Evolutionary conservation across 169 alveolate species (phyloP).

Genomic region (Plasmodium falciparum): DNA sequence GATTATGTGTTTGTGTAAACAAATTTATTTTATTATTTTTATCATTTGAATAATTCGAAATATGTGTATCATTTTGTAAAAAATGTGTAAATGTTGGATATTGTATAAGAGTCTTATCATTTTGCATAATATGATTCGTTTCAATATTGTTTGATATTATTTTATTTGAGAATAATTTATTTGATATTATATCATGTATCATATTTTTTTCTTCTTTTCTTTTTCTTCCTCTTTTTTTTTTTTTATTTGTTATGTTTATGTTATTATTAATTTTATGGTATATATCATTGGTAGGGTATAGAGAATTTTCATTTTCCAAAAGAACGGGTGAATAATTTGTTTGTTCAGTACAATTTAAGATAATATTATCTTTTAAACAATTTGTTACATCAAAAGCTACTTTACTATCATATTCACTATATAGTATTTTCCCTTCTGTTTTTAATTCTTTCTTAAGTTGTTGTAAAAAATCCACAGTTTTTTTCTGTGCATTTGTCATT

Average conservation of each 20-base stretch:
- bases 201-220: constrained; percentile 5
- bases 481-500: constrained; percentile 37
- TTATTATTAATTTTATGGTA: not conserved
- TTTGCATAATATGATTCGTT: too few species aligned
- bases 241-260: constrained; percentile 21
- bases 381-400: constrained; percentile 43
- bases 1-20: too few species aligned
- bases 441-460: constrained; percentile 43
- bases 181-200: too few species aligned
- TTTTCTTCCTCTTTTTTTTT: constrained; percentile 15
- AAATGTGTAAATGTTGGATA: too few species aligned
- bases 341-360: constrained; percentile 19
- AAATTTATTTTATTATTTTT: too few species aligned
- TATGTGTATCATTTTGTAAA: too few species aligned
- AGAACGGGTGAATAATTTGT: not conserved
- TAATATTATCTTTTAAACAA: constrained; percentile 15
- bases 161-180: too few species aligned
- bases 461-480: constrained; percentile 53
- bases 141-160: too few species aligned
- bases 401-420: constrained; percentile 46
- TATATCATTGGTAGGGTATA: not conserved
- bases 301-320: not conserved
- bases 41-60: too few species aligned
- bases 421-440: constrained; percentile 60
- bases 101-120: too few species aligned